A percentile compares a stretch with the other conserved stretches of the same genome.
Evolutionary conservation across 2,329 filamentous ascomycete species (phyloP).

Genomic region (Xylaria sp.): DNA sequence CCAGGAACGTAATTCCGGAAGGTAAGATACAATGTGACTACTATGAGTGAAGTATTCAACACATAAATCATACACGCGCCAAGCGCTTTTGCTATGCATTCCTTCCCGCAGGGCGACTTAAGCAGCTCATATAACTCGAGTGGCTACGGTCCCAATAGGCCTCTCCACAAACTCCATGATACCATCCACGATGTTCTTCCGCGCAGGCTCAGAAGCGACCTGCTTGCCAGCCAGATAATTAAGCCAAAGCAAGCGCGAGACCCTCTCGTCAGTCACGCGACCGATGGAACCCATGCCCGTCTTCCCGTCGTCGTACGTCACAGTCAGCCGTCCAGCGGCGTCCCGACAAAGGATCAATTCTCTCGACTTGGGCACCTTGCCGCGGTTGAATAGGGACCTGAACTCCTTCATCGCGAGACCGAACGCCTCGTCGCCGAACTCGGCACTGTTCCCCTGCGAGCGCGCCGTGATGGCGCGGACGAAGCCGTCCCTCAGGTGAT

Average conservation of each 20-base stretch:
- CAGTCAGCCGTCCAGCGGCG: constrained; percentile 70
- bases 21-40: not conserved
- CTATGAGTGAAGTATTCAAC: constrained; percentile 32
- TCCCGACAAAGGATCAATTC: constrained; percentile 80
- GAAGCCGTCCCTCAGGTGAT: constrained; percentile 90
- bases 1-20: too few relatives aligned
- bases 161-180: constrained; percentile 88
- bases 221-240: constrained; percentile 88
- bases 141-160: constrained; percentile 86
- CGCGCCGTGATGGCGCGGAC: constrained; percentile 84
- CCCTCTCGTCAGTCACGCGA: constrained; percentile 78
- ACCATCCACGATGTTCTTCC: constrained; percentile 85
- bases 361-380: constrained; percentile 81
- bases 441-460: constrained; percentile 66
- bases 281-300: constrained; percentile 70
- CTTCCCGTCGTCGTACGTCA: constrained; percentile 71
- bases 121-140: constrained; percentile 69
- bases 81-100: constrained; percentile 19
- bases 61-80: constrained; percentile 34
- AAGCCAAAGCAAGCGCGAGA: constrained; percentile 86
- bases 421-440: constrained; percentile 78
- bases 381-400: constrained; percentile 82
- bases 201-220: constrained; percentile 85
- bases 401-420: constrained; percentile 80
- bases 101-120: not conserved